phyloP scores from a whole-genome alignment of 176 grass and related monocot genomes.

The Chloris gayana region DNA sequence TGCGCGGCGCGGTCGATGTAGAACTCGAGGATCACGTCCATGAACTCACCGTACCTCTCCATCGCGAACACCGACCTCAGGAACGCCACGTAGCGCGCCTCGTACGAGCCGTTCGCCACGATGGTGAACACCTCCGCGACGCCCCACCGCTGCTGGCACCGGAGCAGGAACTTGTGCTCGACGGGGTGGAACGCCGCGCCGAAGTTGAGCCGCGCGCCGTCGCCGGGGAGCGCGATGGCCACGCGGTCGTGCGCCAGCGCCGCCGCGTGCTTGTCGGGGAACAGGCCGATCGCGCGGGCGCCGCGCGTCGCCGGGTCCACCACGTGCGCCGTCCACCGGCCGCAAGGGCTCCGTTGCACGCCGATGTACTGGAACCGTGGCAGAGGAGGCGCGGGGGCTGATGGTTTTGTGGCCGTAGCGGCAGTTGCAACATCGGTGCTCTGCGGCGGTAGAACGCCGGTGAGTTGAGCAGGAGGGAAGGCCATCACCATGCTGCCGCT shows the following conservation, averaged over 20 bases:
- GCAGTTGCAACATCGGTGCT: background rate
- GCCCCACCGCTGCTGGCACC: background rate
- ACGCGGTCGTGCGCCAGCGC: conserved; percentile 53
- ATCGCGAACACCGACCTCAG: background rate
- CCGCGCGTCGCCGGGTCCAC: background rate
- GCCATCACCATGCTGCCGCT: background rate
- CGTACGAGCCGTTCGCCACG: conserved; percentile 34
- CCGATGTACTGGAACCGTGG: background rate
- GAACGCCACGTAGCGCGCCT: conserved; percentile 35
- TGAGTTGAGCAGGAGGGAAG: background rate
- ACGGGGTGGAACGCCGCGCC: conserved; percentile 8
- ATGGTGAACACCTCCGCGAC: conserved; percentile 16
- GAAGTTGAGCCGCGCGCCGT: conserved; percentile 8
- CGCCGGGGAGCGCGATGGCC: conserved; percentile 21
- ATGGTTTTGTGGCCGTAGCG: background rate
- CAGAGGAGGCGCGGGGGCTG: background rate
- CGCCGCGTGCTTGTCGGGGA: conserved; percentile 28
- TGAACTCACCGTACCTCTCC: background rate
- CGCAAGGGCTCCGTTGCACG: background rate
- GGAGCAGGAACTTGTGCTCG: conserved; percentile 35
- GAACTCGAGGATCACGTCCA: background rate
- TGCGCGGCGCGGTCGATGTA: background rate
- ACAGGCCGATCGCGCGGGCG: background rate
- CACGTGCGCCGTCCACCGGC: conserved; percentile 29
- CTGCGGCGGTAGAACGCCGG: background rate